These are phyloP conservation scores for Solanum paucissectum DNA, from an alignment of 257 asterid species.

Conservation along the genomic window DNA sequence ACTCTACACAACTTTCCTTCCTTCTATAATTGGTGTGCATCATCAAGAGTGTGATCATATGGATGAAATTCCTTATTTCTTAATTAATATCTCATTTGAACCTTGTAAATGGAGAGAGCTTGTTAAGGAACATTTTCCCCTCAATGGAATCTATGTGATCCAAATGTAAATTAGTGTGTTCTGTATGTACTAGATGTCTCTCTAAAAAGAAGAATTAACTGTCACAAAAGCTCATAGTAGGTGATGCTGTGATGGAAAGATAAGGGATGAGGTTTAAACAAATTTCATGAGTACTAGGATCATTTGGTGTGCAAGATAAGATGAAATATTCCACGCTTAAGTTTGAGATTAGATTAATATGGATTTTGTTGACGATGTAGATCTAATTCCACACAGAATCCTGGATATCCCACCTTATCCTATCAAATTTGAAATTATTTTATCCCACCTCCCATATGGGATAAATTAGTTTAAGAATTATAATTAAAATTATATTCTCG, in stretches of 20 bases:
- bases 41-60: neutral
- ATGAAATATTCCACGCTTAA: neutral
- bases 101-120: neutral
- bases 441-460: neutral
- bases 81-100: neutral
- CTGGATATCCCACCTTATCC: neutral
- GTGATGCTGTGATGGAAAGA: neutral
- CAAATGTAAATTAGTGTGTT: neutral
- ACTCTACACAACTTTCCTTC: neutral
- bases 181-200: neutral
- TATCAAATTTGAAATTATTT: neutral
- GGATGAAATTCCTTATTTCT: too few relatives aligned
- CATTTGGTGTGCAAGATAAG: neutral
- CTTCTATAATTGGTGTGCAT: neutral
- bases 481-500: neutral
- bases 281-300: neutral
- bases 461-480: neutral
- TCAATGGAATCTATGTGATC: neutral
- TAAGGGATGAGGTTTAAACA: neutral
- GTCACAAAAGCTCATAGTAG: neutral
- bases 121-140: neutral
- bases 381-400: neutral
- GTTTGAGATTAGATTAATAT: neutral
- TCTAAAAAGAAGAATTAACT: neutral
- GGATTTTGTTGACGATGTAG: neutral